Evolutionary conservation across 2,329 filamentous ascomycete genomes (phyloP).

Genomic region (Ambrosiella xylebori): DNA sequence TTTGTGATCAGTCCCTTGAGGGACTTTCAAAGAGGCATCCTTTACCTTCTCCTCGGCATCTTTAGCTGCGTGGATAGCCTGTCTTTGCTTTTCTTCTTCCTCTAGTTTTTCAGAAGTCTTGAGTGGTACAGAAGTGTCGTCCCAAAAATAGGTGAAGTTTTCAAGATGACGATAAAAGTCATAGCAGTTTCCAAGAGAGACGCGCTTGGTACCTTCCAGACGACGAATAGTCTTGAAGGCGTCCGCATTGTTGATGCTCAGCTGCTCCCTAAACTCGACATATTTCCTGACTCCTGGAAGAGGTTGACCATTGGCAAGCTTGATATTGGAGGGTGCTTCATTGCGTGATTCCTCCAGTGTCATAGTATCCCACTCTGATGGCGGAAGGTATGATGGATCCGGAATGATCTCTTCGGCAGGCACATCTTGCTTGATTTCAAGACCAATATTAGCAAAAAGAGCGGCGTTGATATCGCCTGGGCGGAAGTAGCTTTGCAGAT

Average conservation of each 20-base stretch:
- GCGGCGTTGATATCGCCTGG: conserved; percentile 30
- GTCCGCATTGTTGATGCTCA: conserved; percentile 36
- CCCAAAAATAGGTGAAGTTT: conserved; percentile 41
- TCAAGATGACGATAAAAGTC: conserved; percentile 50
- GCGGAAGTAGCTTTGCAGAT: conserved; percentile 38
- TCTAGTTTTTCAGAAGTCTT: conserved; percentile 15
- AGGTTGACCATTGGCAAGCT: conserved; percentile 33
- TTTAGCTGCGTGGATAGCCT: not conserved
- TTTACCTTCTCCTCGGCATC: not conserved
- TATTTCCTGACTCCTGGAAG: conserved; percentile 43
- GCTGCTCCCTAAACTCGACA: conserved; percentile 39
- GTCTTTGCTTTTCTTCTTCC: conserved; percentile 2
- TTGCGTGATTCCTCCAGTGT: conserved; percentile 31
- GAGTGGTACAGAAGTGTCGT: conserved; percentile 33
- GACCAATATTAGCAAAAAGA: conserved; percentile 40
- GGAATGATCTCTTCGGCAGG: conserved; percentile 34
- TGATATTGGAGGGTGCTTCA: conserved; percentile 31
- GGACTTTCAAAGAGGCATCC: not conserved
- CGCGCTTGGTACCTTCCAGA: conserved; percentile 35
- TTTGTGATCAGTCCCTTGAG: conserved; percentile 8
- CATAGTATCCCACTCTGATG: conserved; percentile 32
- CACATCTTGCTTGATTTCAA: conserved; percentile 36
- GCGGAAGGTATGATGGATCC: conserved; percentile 33
- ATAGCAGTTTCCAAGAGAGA: conserved; percentile 44
- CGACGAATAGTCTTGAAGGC: conserved; percentile 46